These are phyloP conservation scores for Colletotrichum simmondsii DNA, from an alignment of 2,329 filamentous ascomycete species.

Conservation along the genomic window DNA sequence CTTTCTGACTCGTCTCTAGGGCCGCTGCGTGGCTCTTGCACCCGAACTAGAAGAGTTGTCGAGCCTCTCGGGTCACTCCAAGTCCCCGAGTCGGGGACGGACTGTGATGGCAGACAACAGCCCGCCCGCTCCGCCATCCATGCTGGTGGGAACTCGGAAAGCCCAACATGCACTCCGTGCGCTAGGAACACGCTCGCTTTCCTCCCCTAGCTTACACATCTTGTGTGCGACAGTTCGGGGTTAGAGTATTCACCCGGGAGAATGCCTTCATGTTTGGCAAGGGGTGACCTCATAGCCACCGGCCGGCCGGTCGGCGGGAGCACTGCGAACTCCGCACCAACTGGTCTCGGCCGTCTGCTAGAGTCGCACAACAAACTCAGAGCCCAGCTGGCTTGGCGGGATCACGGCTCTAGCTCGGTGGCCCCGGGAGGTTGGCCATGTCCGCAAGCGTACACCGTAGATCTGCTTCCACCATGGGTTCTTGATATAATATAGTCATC, in stretches of 20 bases:
- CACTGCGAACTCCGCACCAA: slow-evolving; percentile 23
- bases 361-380: background rate
- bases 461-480: background rate
- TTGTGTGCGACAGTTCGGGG: background rate
- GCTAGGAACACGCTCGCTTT: background rate
- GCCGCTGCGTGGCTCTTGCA: slow-evolving; percentile 4
- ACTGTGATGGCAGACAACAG: background rate
- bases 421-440: slow-evolving; percentile 6
- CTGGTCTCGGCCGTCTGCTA: background rate
- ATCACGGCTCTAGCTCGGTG: slow-evolving; percentile 9
- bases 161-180: slow-evolving; percentile 3
- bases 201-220: background rate
- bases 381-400: background rate
- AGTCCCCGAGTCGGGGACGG: slow-evolving; percentile 13
- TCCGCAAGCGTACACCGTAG: slow-evolving; percentile 3
- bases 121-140: slow-evolving; percentile 19
- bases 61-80: slow-evolving; percentile 15
- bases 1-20: background rate
- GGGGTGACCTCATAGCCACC: slow-evolving; percentile 25
- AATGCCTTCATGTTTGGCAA: background rate
- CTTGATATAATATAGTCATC: slow-evolving; percentile 18
- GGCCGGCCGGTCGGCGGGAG: slow-evolving; percentile 20
- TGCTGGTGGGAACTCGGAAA: slow-evolving; percentile 4
- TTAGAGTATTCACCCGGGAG: background rate
- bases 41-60: background rate